phyloP scores from a whole-genome alignment of 257 asterid genomes.

The Thymus quinquecostatus region DNA sequence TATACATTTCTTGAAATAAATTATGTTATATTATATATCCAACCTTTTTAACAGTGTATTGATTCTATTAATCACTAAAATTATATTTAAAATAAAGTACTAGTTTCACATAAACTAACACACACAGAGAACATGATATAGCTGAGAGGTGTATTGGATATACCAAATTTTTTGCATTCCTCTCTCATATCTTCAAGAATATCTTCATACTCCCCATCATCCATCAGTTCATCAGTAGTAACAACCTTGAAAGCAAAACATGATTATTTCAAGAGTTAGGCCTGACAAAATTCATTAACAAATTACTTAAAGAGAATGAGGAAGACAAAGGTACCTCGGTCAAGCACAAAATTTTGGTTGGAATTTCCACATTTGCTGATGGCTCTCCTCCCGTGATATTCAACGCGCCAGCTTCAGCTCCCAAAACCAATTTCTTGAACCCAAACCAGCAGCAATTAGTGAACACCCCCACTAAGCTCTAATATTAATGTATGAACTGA shows the following conservation, averaged over 20 bases:
- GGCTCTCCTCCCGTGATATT: constrained; percentile 39
- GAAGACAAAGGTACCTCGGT: constrained; percentile 49
- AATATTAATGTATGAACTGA: not conserved
- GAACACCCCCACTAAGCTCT: constrained; percentile 12
- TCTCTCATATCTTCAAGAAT: constrained; percentile 71
- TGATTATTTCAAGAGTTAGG: constrained; percentile 19
- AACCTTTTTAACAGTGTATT: no score
- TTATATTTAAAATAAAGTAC: no score
- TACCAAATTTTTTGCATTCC: constrained; percentile 74
- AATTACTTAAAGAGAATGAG: not conserved
- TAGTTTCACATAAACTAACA: constrained; percentile 2
- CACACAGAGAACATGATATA: not conserved
- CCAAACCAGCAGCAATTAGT: constrained; percentile 32
- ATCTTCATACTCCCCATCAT: constrained; percentile 65
- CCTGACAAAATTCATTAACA: constrained; percentile 25
- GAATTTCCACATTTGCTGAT: constrained; percentile 40
- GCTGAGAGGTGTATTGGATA: not conserved
- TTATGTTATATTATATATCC: no score
- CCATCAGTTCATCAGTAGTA: constrained; percentile 57
- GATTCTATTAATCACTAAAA: no score
- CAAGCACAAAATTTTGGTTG: constrained; percentile 71
- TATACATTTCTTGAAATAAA: no score
- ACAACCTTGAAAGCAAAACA: constrained; percentile 49
- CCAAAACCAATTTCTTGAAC: constrained; percentile 60
- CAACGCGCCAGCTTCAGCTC: constrained; percentile 50